Percentiles rank a stretch among this genome's conserved stretches.
Conservation (phyloP, 2,329 filamentous ascomycete species). For the Xylariaceae sp. region DNA sequence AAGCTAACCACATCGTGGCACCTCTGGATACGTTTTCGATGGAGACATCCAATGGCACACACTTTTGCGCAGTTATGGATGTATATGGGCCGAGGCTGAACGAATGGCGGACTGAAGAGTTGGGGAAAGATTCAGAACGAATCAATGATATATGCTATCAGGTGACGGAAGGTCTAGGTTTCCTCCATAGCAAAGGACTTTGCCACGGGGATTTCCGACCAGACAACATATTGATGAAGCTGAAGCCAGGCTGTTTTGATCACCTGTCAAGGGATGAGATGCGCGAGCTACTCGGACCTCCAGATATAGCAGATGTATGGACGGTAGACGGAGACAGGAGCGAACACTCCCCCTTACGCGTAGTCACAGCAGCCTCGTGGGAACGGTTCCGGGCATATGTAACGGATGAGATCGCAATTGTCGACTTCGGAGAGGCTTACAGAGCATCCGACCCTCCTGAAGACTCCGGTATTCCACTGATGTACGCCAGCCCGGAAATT, state of each 20-base stretch:
- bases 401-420: slow-evolving; percentile 13
- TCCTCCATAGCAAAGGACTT: slow-evolving; percentile 14
- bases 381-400: no score
- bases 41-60: slow-evolving; percentile 16
- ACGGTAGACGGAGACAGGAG: background rate
- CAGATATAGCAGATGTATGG: no score
- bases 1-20: slow-evolving; percentile 8
- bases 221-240: slow-evolving; percentile 15
- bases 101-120: slow-evolving; percentile 6
- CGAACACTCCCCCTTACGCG: background rate
- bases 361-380: background rate
- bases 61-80: slow-evolving; percentile 20
- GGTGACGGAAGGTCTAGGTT: slow-evolving; percentile 5
- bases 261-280: slow-evolving; percentile 6
- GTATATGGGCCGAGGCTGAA: slow-evolving; percentile 10
- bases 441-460: background rate
- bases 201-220: slow-evolving; percentile 21
- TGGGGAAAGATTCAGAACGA: background rate
- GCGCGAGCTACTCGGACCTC: background rate
- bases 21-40: slow-evolving; percentile 14
- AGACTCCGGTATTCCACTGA: slow-evolving; percentile 3
- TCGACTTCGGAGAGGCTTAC: slow-evolving; percentile 24
- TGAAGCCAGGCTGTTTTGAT: slow-evolving; percentile 8
- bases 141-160: slow-evolving; percentile 12
- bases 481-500: slow-evolving; percentile 18